Base-by-base conservation (phyloP, 1,139 yeast genomes). In the Geotrichum histeridarum region DNA sequence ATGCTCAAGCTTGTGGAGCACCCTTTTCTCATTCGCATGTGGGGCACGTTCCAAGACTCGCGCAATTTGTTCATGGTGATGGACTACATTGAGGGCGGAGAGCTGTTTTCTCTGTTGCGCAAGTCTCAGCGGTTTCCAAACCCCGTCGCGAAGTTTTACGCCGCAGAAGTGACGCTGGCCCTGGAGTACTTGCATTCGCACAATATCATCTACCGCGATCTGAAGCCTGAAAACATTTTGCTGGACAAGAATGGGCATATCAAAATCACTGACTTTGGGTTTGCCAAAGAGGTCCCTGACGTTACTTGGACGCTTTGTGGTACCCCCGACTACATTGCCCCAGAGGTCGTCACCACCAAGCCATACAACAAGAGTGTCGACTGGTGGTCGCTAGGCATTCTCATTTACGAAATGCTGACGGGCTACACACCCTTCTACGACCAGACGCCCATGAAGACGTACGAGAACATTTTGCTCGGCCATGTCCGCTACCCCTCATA, bases 381-480 rank as follows among this genome's bases (percentile, higher is more conserved):
- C 72, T 93, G 98, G 98, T 93, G 98, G 98, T 87, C 96, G 5
- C 82, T 91, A 63, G 98, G 98, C 12, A 88, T 91, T 50, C 78
- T 91, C 60, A 89, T 91, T 45, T 91, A 85, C 70, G 98, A 91
- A 73, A 91, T 91, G 97, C 77, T 93, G 61, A 88, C 97, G 1
- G 99, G 99, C n/a, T 89, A 87, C 73, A 93, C 99, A 1, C 99
- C 99, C 17, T 93, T 93, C 70, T 93, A 88, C 72, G 97, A 91
- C 70, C 88, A 91, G 42, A 86, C 95, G 31, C 97, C 97, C 57
- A 89, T 93, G 88, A 90, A 90, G 69, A 93, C 98, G 1, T 93
- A 93, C 69, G 98, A 93, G 68, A 93, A 93, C 68, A 93, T 93
- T 63, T 73, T 91, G 62, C 83, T 83, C 55, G 95, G 97, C 43